Percentiles rank a stretch among this genome's conserved stretches.
Evolutionary conservation across 768 basidiomycete genomes (phyloP).

Genomic region (Leccinum fibrillosum): DNA sequence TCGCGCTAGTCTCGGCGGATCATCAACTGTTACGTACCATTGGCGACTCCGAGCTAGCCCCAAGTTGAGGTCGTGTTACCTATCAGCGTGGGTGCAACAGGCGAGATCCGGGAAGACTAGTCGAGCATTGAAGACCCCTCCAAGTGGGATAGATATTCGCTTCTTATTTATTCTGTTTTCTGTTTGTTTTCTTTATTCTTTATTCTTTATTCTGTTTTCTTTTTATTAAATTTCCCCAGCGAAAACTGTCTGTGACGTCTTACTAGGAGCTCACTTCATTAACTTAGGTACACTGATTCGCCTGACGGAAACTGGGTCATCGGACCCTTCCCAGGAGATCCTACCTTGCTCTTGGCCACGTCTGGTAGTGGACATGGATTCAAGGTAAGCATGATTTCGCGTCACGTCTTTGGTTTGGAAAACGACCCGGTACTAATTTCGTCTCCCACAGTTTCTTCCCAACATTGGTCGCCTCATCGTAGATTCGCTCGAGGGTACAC

Average conservation of each 20-base stretch:
- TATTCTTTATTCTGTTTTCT: not conserved
- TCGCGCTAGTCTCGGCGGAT: not conserved
- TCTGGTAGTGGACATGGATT: constrained; percentile 87
- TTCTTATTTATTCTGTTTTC: not conserved
- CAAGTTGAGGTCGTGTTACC: not conserved
- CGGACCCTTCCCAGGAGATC: constrained; percentile 60
- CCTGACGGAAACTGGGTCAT: constrained; percentile 89
- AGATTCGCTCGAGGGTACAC: constrained; percentile 62
- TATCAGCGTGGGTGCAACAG: not conserved
- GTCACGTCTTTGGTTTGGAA: not conserved
- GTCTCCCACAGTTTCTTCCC: constrained; percentile 69
- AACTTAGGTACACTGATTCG: constrained; percentile 81
- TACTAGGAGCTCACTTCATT: not conserved
- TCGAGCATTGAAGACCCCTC: constrained; percentile 7
- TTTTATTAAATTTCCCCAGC: not conserved
- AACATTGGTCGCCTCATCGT: constrained; percentile 76
- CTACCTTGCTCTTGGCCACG: constrained; percentile 74
- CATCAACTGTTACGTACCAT: not conserved
- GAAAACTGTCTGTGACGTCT: not conserved
- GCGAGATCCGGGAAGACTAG: not conserved
- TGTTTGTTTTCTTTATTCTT: not conserved
- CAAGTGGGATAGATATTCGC: not conserved
- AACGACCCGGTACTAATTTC: not conserved
- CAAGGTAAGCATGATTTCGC: constrained; percentile 49
- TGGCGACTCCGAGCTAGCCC: not conserved